Conservation (phyloP, 2,329 filamentous ascomycete genomes). For the Ophiosphaerella herpotricha region DNA sequence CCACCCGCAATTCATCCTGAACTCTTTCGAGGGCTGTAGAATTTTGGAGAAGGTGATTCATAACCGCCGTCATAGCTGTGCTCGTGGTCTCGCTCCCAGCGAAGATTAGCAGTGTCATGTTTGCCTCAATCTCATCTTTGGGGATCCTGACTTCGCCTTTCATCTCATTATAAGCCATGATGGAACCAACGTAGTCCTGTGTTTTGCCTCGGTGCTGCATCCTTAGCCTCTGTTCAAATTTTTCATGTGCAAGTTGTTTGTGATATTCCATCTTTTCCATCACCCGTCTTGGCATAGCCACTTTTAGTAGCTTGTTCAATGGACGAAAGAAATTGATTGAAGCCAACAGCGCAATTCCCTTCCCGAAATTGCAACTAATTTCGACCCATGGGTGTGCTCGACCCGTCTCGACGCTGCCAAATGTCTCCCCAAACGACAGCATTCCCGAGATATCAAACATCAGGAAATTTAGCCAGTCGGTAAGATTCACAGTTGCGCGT, state of each 20-base stretch:
- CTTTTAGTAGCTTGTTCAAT: constrained; percentile 16
- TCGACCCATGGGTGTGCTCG: constrained; percentile 40
- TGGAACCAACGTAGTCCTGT: constrained; percentile 27
- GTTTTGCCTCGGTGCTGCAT: constrained; percentile 32
- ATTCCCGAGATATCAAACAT: constrained; percentile 42
- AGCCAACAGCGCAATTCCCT: constrained; percentile 25
- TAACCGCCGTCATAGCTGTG: constrained; percentile 39
- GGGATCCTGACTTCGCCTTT: constrained; percentile 22
- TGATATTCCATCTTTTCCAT: constrained; percentile 22
- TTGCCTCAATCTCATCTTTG: constrained; percentile 42
- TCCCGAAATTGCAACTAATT: constrained; percentile 30
- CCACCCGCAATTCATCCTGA: constrained; percentile 18
- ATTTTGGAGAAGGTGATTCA: constrained; percentile 33
- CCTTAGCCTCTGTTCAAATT: constrained; percentile 33
- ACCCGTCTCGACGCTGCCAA: constrained; percentile 15
- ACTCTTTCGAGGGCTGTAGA: constrained; percentile 13
- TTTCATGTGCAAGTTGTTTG: constrained; percentile 17
- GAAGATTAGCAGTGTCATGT: constrained; percentile 42
- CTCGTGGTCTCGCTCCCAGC: constrained; percentile 48
- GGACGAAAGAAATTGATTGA: constrained; percentile 28
- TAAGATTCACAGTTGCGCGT: constrained; percentile 20
- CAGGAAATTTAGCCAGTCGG: constrained; percentile 19
- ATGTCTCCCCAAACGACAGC: constrained; percentile 58
- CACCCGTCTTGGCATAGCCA: constrained; percentile 11
- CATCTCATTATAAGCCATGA: constrained; percentile 30